A percentile compares a stretch with the other conserved stretches of the same genome.
Evolutionary conservation across 352 stramenopile genomes (phyloP).

Genomic region (Phytophthora pseudosyringae): DNA sequence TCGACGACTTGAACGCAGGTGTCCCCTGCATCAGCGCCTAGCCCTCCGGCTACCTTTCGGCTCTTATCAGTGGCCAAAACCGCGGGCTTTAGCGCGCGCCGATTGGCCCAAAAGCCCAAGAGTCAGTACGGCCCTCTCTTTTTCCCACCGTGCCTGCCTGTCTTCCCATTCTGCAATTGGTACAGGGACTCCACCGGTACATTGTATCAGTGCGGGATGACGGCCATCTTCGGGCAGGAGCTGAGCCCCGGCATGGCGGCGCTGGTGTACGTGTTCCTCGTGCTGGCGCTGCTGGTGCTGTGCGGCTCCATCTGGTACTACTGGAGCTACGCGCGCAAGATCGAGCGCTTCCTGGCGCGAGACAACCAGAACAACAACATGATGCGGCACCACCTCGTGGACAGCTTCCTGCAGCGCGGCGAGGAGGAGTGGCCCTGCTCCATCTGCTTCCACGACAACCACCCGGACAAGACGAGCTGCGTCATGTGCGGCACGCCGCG

Average conservation of each 20-base stretch:
- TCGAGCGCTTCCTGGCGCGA: slow-evolving; percentile 81
- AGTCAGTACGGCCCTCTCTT: slow-evolving; percentile 21
- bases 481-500: slow-evolving; percentile 87
- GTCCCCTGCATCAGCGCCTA: neutral
- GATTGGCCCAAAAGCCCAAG: slow-evolving; percentile 20
- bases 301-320: slow-evolving; percentile 86
- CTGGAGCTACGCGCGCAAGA: slow-evolving; percentile 89
- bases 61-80: slow-evolving; percentile 14
- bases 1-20: neutral
- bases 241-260: slow-evolving; percentile 68
- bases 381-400: slow-evolving; percentile 86
- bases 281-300: slow-evolving; percentile 71
- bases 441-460: slow-evolving; percentile 90
- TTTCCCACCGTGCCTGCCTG: slow-evolving; percentile 12
- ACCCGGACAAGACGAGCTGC: slow-evolving; percentile 79
- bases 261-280: slow-evolving; percentile 83
- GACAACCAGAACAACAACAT: slow-evolving; percentile 92
- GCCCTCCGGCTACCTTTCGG: slow-evolving; percentile 6
- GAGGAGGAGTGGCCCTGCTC: slow-evolving; percentile 87
- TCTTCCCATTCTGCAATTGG: slow-evolving; percentile 30
- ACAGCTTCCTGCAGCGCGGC: slow-evolving; percentile 82
- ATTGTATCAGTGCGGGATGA: slow-evolving; percentile 63
- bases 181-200: too few relatives aligned
- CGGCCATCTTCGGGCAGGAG: slow-evolving; percentile 82
- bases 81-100: neutral